Percentiles rank a stretch among this genome's conserved stretches.
Conservation (phyloP, 306 rosid genomes). For the Gynostemma pentaphyllum region DNA sequence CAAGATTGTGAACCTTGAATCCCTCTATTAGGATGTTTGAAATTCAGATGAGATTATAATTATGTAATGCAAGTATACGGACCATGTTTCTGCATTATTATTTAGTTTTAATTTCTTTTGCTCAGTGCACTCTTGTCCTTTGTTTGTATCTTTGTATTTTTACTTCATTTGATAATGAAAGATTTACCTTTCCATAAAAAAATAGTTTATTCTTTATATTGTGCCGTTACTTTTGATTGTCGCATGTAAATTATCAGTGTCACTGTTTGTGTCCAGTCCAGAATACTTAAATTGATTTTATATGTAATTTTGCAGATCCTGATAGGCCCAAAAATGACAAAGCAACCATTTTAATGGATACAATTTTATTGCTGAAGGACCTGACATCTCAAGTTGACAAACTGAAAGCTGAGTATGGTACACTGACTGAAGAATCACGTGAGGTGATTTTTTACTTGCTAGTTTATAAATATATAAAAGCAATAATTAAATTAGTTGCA, state of each 20-base stretch:
- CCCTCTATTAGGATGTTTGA: not conserved
- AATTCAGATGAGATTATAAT: not conserved
- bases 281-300: conserved; percentile 1
- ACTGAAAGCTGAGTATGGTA: conserved; percentile 50
- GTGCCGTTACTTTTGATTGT: too few relatives aligned
- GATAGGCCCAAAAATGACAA: conserved; percentile 89
- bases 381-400: conserved; percentile 63
- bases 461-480: not conserved
- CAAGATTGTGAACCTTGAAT: not conserved
- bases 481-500: not conserved
- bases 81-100: not conserved
- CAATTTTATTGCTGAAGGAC: conserved; percentile 83
- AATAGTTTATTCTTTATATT: too few relatives aligned
- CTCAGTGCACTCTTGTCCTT: too few relatives aligned
- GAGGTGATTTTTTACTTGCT: conserved; percentile 45
- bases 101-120: too few relatives aligned
- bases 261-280: not conserved
- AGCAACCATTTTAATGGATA: conserved; percentile 66
- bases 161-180: too few relatives aligned
- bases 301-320: conserved; percentile 51
- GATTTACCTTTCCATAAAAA: too few relatives aligned
- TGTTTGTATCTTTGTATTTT: too few relatives aligned
- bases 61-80: not conserved
- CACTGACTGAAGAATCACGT: conserved; percentile 63
- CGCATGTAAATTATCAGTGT: not conserved